These are phyloP conservation scores for Leccinellum rugosiceps DNA, from an alignment of 768 basidiomycete genomes.

Conservation along the genomic window DNA sequence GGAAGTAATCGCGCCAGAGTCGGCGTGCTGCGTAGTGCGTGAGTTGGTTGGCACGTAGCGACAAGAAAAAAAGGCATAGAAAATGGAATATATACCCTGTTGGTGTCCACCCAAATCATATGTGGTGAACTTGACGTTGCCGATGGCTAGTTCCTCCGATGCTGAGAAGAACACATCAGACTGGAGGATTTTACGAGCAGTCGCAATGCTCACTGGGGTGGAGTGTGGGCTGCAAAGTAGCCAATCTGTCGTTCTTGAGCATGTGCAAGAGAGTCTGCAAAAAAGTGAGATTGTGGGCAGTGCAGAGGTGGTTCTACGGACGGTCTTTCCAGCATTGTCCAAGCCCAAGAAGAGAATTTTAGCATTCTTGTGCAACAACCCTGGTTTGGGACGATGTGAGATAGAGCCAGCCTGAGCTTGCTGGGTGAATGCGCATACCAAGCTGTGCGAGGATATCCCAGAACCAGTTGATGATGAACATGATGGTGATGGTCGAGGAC, in stretches of 20 bases:
- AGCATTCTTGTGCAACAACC: constrained; percentile 94
- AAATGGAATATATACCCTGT: constrained; percentile 59
- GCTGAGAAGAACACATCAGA: constrained; percentile 46
- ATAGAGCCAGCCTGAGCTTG: neutral
- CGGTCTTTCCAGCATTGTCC: constrained; percentile 99
- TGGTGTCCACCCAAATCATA: constrained; percentile 98
- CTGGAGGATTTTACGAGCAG: neutral
- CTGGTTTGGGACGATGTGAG: constrained; percentile 36
- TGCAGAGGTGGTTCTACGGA: constrained; percentile 36
- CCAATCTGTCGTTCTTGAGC: constrained; percentile 98
- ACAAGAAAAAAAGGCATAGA: neutral
- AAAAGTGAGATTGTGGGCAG: neutral
- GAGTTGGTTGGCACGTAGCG: neutral
- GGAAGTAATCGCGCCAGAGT: constrained; percentile 99
- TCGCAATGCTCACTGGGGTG: constrained; percentile 79
- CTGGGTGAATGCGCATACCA: constrained; percentile 49
- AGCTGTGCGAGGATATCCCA: constrained; percentile 94
- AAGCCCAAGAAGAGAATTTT: constrained; percentile 99
- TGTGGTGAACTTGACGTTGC: constrained; percentile 98
- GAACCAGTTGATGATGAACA: constrained; percentile 94
- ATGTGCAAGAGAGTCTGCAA: constrained; percentile 91
- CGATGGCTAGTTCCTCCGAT: constrained; percentile 97
- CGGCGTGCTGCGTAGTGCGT: constrained; percentile 65
- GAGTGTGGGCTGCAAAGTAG: constrained; percentile 95
- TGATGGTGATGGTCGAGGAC: constrained; percentile 34